Base-by-base conservation (phyloP, 306 rosid species). In the Aeschynomene evenia region DNA sequence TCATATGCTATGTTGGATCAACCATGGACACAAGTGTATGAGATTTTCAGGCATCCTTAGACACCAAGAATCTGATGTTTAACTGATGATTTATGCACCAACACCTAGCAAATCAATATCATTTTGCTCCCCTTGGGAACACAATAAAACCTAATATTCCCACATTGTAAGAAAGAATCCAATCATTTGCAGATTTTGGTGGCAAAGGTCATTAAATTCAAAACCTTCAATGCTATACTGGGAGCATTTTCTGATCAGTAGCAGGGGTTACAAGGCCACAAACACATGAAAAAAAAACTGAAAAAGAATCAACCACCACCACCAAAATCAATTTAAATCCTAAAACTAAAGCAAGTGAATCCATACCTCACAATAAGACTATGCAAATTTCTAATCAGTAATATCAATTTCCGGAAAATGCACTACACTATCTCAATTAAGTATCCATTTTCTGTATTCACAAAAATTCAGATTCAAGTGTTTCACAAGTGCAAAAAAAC, bases 1-100 rank as follows among this genome's bases (percentile, higher is more conserved):
- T 31, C 58, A 50, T 23, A 23, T 40, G 51, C 67, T 58, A 57
- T 34, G 56, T 60, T 51, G 54, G 31, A 66, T 55, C 51, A 65
- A 23, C 55, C 68, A n/a, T 50, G 31, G 54, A 58, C 61, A 43
- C 69, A 42, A 61, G 8, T 26, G 64, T 65, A 66, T 7, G 16
- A 33, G 39, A 4, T 48, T 15, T 42, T 40, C 21, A 23, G 22
- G 33, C 54, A 24, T 52, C 2, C 42, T 3, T n/a, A 16, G 8
- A n/a, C 9, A 14, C 37, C 7, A 20, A 61, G 36, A 53, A 31
- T 55, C 23, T 23, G 28, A 63, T 15, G 45, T 31, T 14, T 33
- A 7, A 6, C 37, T 33, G 37, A 5, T 7, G 6, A 33, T 33
- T 33, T 33, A 33, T 33, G 37, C 37, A 33, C 37, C 53, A 68